These are phyloP conservation scores for Pseudogymnoascus sp. DNA, from an alignment of 2,329 filamentous ascomycete genomes.

Conservation along the genomic window DNA sequence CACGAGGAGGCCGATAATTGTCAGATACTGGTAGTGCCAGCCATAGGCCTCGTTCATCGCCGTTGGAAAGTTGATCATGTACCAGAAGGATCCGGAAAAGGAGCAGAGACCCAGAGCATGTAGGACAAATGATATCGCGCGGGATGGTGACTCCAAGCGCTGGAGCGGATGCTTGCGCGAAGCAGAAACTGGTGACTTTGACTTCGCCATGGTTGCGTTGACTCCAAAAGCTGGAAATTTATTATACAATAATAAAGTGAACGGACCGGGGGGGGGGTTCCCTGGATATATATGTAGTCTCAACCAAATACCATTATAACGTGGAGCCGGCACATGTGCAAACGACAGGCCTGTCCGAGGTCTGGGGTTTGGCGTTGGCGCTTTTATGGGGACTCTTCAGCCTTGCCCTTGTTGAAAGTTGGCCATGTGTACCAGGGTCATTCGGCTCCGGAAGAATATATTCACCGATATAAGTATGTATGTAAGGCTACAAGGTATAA, in stretches of 20 bases:
- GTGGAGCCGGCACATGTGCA: background rate
- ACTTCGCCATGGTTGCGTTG: conserved; percentile 17
- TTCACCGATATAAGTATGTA: background rate
- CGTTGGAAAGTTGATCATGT: conserved; percentile 41
- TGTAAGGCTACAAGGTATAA: conserved; percentile 1
- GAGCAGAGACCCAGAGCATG: conserved; percentile 48
- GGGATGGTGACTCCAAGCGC: conserved; percentile 55
- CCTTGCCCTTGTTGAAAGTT: background rate
- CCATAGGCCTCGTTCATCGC: conserved; percentile 52
- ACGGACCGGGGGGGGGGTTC: background rate
- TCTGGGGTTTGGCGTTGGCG: background rate
- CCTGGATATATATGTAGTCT: background rate
- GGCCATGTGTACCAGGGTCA: background rate
- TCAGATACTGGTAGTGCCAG: conserved; percentile 63
- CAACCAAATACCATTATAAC: background rate
- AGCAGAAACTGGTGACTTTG: conserved; percentile 13
- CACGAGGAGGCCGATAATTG: conserved; percentile 60
- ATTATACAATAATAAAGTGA: background rate
- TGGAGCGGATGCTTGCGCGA: conserved; percentile 49
- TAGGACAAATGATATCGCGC: conserved; percentile 51
- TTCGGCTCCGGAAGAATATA: background rate
- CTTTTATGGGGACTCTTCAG: background rate
- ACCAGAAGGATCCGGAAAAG: conserved; percentile 46
- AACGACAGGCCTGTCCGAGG: conserved; percentile 2
- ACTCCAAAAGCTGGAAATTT: background rate